Base-by-base conservation (phyloP, 345 rosid species). In the Eucalyptus cloeziana region DNA sequence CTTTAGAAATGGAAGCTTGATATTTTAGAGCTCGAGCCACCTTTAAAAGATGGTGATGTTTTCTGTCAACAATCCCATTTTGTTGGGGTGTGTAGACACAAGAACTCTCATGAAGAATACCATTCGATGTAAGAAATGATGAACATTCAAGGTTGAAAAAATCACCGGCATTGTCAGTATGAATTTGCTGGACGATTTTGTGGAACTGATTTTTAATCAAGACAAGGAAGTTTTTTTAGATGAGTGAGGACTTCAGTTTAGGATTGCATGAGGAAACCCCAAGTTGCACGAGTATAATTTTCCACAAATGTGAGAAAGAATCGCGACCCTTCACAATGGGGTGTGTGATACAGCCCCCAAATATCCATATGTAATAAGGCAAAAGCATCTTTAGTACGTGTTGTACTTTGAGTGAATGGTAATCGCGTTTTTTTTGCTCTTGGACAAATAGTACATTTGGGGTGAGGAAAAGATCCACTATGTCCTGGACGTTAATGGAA, bases 401-500 rank as follows among this genome's bases (percentile, higher is more conserved):
- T 6, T 10, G 24, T 14, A 17, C 45, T 50, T 13, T 8, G 2
- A 52, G 43, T 30, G 33, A 86, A 86, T 15, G 87, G 30, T 19
- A 50, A 37, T 0, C 0, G 1, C 2, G 8, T 8, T 22, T 50
- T 8, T n/a, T 86, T 54, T 8, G 69, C 67, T 50, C 7, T 3
- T 24, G 50, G 69, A 56, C 21, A 86, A n/a, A 86, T 56, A 31
- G 17, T 25, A 8, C 87, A 86, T 56, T 24, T 58, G 13, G n/a
- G 64, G 12, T 58, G n/a, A 58, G n/a, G n/a, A 58, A 25, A 58
- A 58, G 30, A 58, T 22, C 7, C 64, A 58, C 13, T 0, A 3
- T 11, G 1, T 7, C 64, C 13, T 2, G 10, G 1, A 58, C 1
- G 1, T 12, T 24, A 11, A 58, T 4, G 64, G 21, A 19, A 58